Conservation (phyloP, 495 filamentous ascomycete genomes). For the Penicillium riverlandense region DNA sequence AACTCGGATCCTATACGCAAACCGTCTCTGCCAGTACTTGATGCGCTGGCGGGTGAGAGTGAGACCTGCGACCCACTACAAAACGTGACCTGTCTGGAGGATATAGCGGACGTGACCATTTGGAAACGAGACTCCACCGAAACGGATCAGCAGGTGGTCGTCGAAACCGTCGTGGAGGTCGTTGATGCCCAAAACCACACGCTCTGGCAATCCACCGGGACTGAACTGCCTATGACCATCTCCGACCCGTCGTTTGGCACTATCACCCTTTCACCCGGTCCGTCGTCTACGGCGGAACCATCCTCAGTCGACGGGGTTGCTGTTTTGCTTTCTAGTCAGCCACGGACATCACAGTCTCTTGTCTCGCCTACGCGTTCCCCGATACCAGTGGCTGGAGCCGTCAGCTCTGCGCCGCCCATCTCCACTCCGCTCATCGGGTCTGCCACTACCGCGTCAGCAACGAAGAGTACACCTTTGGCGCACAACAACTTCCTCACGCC, state of each 20-base stretch:
- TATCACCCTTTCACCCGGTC: constrained; percentile 4
- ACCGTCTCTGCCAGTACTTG: not conserved
- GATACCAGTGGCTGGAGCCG: too few relatives aligned
- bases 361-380: not conserved
- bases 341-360: not conserved
- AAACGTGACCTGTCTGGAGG: constrained; percentile 4
- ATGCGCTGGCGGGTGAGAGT: constrained; percentile 1
- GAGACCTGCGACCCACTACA: constrained; percentile 6
- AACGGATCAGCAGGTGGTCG: not conserved
- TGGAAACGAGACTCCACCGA: constrained; percentile 12
- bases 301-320: not conserved
- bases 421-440: too few relatives aligned
- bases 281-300: not conserved
- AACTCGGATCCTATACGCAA: not conserved
- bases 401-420: too few relatives aligned
- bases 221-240: constrained; percentile 12
- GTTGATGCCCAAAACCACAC: constrained; percentile 16
- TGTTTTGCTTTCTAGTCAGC: not conserved
- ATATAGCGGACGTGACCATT: not conserved
- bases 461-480: too few relatives aligned
- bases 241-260: constrained; percentile 7
- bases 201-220: constrained; percentile 6
- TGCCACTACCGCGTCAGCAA: too few relatives aligned
- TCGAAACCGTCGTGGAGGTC: constrained; percentile 14
- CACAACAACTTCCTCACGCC: not conserved